Evolutionary conservation across 2,329 filamentous ascomycete species (phyloP).

Genomic region (Aphanocladium album): DNA sequence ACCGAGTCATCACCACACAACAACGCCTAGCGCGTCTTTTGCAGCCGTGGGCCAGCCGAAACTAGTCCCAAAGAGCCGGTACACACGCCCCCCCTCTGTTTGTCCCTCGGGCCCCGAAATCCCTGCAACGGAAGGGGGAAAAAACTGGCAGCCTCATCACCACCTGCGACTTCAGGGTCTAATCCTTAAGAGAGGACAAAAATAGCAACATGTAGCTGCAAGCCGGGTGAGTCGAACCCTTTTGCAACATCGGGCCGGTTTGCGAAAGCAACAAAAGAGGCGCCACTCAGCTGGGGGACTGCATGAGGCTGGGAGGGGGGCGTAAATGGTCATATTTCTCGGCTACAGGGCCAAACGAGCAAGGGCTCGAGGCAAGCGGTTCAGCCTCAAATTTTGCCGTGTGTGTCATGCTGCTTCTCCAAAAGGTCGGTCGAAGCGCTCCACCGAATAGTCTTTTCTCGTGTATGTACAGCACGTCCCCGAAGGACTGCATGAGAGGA

Average conservation of each 20-base stretch:
- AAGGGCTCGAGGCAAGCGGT: not conserved
- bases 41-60: not conserved
- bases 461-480: slow-evolving; percentile 6
- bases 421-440: not conserved
- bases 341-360: not conserved
- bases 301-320: not conserved
- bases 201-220: not conserved
- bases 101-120: not conserved
- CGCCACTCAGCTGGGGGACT: slow-evolving; percentile 1
- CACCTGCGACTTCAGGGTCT: not conserved
- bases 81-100: not conserved
- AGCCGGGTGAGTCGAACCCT: not conserved
- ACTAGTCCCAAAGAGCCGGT: not conserved
- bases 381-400: not conserved
- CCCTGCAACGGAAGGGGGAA: not conserved
- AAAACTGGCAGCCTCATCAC: not conserved
- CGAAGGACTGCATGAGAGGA: not conserved
- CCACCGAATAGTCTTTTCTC: slow-evolving; percentile 1
- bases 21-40: not conserved
- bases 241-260: not conserved
- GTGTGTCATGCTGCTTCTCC: not conserved
- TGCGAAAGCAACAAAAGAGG: not conserved
- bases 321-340: too few species aligned
- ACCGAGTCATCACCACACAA: not conserved
- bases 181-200: not conserved